These are phyloP conservation scores for Diaporthe sp. DNA, from an alignment of 2,329 filamentous ascomycete genomes.

Conservation along the genomic window DNA sequence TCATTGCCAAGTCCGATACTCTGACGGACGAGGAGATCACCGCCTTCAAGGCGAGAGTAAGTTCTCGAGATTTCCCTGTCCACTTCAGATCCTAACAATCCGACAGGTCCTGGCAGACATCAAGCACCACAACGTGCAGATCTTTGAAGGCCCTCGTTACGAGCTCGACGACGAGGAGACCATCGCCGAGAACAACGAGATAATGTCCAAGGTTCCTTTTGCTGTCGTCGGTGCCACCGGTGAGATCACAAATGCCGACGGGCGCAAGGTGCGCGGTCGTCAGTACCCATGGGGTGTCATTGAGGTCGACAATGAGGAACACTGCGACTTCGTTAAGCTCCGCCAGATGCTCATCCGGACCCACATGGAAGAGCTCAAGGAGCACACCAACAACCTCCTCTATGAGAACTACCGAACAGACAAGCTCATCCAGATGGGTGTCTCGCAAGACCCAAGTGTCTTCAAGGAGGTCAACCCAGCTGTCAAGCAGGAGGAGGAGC, in stretches of 20 bases:
- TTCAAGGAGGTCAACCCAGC: conserved; percentile 99
- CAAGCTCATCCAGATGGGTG: conserved; percentile 98
- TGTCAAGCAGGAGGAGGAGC: conserved; percentile 99
- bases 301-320: conserved; percentile 99
- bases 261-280: conserved; percentile 94
- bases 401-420: conserved; percentile 99
- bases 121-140: conserved; percentile 96
- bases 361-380: conserved; percentile 99
- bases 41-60: conserved; percentile 94
- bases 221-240: conserved; percentile 97
- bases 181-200: conserved; percentile 99
- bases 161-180: conserved; percentile 99
- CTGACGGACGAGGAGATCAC: conserved; percentile 96
- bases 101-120: conserved; percentile 93
- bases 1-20: conserved; percentile 98
- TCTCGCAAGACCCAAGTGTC: conserved; percentile 97
- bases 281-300: conserved; percentile 98
- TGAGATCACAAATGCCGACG: conserved; percentile 91
- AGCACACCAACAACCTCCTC: conserved; percentile 98
- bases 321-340: conserved; percentile 99
- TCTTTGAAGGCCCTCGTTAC: conserved; percentile 98
- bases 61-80: conserved; percentile 48
- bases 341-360: conserved; percentile 99
- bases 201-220: conserved; percentile 99
- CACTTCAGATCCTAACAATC: conserved; percentile 25